Conservation (phyloP, 2,329 filamentous ascomycete species). For the Exophiala xenobiotica region DNA sequence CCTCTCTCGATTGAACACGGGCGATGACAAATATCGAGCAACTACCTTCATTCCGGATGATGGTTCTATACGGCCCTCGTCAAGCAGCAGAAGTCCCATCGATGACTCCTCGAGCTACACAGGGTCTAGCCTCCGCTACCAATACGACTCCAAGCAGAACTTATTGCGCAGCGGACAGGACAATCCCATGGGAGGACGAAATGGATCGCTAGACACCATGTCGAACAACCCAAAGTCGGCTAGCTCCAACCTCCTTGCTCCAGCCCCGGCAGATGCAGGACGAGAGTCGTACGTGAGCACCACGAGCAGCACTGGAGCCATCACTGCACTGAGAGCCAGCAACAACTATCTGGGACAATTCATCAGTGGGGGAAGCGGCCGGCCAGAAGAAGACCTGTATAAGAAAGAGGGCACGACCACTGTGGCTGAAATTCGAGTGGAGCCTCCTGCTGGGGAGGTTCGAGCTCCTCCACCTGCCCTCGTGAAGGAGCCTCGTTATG, state of each 20-base stretch:
- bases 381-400: conserved; percentile 9
- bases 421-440: conserved; percentile 19
- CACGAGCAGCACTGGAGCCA: conserved; percentile 33
- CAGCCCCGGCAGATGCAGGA: conserved; percentile 6
- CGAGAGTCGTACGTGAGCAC: conserved; percentile 30
- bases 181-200: conserved; percentile 51
- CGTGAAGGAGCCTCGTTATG: conserved; percentile 12
- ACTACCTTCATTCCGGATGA: conserved; percentile 55
- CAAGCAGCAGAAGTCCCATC: conserved; percentile 38
- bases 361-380: conserved; percentile 37
- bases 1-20: conserved; percentile 70
- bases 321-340: conserved; percentile 35
- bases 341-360: conserved; percentile 41
- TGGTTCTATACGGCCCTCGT: conserved; percentile 40
- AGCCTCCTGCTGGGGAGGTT: conserved; percentile 23
- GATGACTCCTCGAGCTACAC: conserved; percentile 55
- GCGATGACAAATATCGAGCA: conserved; percentile 82
- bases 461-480: conserved; percentile 25
- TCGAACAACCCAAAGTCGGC: conserved; percentile 1
- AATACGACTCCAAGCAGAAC: conserved; percentile 48
- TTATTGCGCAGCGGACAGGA: conserved; percentile 58
- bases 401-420: conserved; percentile 23
- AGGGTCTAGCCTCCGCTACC: conserved; percentile 39
- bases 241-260: conserved; percentile 24
- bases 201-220: conserved; percentile 6